Evolutionary conservation across 495 filamentous ascomycete species (phyloP).

Genomic region (Penicillium pancosmium): DNA sequence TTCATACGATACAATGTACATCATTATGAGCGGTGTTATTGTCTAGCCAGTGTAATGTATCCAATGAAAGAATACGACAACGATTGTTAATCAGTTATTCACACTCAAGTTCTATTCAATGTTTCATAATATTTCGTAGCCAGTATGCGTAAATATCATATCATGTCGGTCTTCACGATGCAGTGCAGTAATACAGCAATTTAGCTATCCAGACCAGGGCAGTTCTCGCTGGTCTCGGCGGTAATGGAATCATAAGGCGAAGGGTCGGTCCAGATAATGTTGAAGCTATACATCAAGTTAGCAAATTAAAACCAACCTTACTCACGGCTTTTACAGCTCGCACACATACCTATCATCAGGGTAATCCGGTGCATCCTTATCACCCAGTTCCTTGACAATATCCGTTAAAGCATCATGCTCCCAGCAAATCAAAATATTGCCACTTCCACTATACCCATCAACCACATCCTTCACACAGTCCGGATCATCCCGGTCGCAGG

Average conservation of each 20-base stretch:
- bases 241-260: constrained; percentile 25
- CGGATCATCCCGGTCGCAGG: constrained; percentile 50
- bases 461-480: constrained; percentile 51
- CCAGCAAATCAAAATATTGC: constrained; percentile 63
- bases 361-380: constrained; percentile 38
- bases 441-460: constrained; percentile 43
- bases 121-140: too few relatives aligned
- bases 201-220: constrained; percentile 27
- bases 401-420: constrained; percentile 52
- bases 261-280: constrained; percentile 34
- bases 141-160: too few relatives aligned
- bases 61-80: too few relatives aligned
- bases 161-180: too few relatives aligned
- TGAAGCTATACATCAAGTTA: constrained; percentile 21
- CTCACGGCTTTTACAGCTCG: too few relatives aligned
- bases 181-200: background rate
- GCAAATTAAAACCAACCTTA: background rate
- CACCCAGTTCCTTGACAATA: constrained; percentile 49
- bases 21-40: too few relatives aligned
- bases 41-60: too few relatives aligned
- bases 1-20: too few relatives aligned
- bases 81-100: too few relatives aligned
- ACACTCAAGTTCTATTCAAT: too few relatives aligned
- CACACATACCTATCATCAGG: constrained; percentile 37
- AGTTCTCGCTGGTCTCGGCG: constrained; percentile 23